Evolutionary conservation across 176 grass and related monocot genomes (phyloP).

Genomic region (Cymbopogon citratus): DNA sequence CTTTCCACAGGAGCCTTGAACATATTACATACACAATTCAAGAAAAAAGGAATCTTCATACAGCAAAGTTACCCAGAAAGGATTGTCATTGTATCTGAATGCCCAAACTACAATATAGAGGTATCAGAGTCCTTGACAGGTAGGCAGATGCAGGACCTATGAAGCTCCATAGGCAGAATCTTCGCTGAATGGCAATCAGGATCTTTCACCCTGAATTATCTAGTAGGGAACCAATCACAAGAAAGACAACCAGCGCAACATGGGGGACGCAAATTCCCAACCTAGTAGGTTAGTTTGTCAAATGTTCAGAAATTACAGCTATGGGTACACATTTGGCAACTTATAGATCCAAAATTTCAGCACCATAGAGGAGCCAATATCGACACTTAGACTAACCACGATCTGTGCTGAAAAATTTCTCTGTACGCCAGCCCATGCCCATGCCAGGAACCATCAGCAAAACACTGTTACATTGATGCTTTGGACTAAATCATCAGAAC

Average conservation of each 20-base stretch:
- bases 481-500: neutral
- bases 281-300: conserved; percentile 1
- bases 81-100: neutral
- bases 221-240: neutral
- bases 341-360: neutral
- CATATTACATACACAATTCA: neutral
- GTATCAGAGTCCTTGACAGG: neutral
- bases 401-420: neutral
- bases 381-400: neutral
- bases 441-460: neutral
- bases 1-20: neutral
- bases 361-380: neutral
- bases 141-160: neutral
- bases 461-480: neutral
- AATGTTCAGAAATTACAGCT: neutral
- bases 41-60: neutral
- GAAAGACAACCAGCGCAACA: neutral
- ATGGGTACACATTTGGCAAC: neutral
- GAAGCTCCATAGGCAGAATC: neutral
- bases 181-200: conserved; percentile 15
- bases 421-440: neutral
- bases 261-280: neutral
- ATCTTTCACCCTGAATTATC: neutral
- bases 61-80: neutral
- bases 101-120: neutral